Evolutionary conservation across 495 filamentous ascomycete genomes (phyloP).

Genomic region (Neurospora discreta): DNA sequence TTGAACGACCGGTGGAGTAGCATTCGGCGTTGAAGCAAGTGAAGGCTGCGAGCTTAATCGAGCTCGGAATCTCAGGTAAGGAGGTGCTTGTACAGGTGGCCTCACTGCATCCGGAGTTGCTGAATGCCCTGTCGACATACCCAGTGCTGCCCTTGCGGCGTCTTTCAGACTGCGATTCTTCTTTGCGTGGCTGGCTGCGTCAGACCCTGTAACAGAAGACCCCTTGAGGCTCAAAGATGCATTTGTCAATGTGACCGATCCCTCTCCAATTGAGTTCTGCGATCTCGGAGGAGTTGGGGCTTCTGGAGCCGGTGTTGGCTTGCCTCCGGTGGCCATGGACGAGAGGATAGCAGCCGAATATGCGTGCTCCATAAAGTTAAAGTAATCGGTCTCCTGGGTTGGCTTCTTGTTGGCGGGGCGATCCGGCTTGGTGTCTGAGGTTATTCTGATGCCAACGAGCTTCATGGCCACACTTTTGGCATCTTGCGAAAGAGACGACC

Average conservation of each 20-base stretch:
- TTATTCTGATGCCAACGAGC: slow-evolving; percentile 11
- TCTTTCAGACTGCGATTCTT: slow-evolving; percentile 18
- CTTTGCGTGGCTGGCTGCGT: slow-evolving; percentile 6
- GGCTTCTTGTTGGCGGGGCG: background rate
- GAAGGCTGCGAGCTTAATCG: slow-evolving; percentile 7
- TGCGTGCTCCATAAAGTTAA: slow-evolving; percentile 12
- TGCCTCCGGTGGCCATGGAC: background rate
- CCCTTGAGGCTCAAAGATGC: slow-evolving; percentile 4
- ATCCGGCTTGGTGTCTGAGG: slow-evolving; percentile 6
- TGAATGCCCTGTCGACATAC: slow-evolving; percentile 6
- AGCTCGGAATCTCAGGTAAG: slow-evolving; percentile 8
- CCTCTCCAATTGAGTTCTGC: slow-evolving; percentile 3
- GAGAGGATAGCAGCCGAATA: slow-evolving; percentile 1
- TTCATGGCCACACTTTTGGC: slow-evolving; percentile 20
- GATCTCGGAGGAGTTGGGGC: slow-evolving; percentile 7
- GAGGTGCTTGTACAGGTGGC: slow-evolving; percentile 1
- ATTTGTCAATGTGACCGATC: background rate
- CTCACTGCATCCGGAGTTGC: background rate
- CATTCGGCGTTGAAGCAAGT: background rate
- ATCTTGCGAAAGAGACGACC: slow-evolving; percentile 18
- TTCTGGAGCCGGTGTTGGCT: background rate
- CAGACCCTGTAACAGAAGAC: slow-evolving; percentile 9
- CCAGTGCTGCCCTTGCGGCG: slow-evolving; percentile 14
- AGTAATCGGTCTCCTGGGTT: slow-evolving; percentile 13
- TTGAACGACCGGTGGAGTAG: background rate